Evolutionary conservation across 2,329 filamentous ascomycete species (phyloP).

Genomic region (Purpureocillium takamizusanense): DNA sequence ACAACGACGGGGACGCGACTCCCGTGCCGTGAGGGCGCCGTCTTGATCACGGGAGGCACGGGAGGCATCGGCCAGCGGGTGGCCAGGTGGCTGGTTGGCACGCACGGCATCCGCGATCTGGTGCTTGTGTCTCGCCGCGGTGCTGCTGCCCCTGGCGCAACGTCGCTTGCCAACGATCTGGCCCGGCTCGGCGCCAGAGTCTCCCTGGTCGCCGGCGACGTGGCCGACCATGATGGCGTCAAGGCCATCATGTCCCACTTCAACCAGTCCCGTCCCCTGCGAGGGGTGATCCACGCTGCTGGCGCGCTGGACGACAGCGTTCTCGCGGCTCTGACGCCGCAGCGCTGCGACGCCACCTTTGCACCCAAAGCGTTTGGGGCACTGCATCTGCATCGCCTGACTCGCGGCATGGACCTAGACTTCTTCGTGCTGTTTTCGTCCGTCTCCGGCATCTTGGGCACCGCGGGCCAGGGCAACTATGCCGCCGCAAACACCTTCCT

Average conservation of each 20-base stretch:
- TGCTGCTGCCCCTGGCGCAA: slow-evolving; percentile 2
- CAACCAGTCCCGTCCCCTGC: slow-evolving; percentile 3
- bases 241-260: slow-evolving; percentile 5
- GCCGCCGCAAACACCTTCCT: no score
- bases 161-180: slow-evolving; percentile 4
- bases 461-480: no score
- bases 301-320: slow-evolving; percentile 7
- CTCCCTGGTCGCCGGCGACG: slow-evolving; percentile 5
- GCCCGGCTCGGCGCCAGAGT: slow-evolving; percentile 6
- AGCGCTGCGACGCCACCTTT: slow-evolving; percentile 15
- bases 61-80: slow-evolving; percentile 7
- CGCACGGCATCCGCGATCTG: slow-evolving; percentile 7
- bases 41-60: slow-evolving; percentile 9
- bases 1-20: not conserved
- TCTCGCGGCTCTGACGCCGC: slow-evolving; percentile 20
- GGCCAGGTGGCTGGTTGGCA: slow-evolving; percentile 4
- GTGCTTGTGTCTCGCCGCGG: slow-evolving; percentile 7
- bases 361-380: slow-evolving; percentile 21
- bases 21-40: slow-evolving; percentile 7
- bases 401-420: slow-evolving; percentile 5
- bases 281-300: slow-evolving; percentile 9
- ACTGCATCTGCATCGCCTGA: slow-evolving; percentile 20
- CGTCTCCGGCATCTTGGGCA: no score
- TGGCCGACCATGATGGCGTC: slow-evolving; percentile 4
- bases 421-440: no score